Conservation (phyloP, 1,284 basidiomycete species). For the Boletellus deceptivus region DNA sequence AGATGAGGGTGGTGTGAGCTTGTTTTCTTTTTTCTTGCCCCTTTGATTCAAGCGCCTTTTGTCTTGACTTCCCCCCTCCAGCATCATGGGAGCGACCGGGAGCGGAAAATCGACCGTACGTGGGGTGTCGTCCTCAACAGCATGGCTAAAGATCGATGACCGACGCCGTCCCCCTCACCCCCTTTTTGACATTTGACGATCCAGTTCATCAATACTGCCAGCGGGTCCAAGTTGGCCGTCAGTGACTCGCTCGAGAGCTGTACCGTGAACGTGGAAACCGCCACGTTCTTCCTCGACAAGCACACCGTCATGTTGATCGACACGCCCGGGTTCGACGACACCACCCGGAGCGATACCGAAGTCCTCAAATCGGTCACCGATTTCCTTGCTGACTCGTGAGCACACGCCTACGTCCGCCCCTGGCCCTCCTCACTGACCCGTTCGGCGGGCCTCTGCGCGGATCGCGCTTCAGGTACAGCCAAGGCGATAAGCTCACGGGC, state of each 20-base stretch:
- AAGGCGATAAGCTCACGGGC: conserved; percentile 40
- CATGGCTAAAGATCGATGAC: neutral
- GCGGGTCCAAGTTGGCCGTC: conserved; percentile 30
- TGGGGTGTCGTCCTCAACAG: neutral
- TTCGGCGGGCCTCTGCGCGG: too few relatives aligned
- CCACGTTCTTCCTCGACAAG: conserved; percentile 30
- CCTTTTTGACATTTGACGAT: neutral
- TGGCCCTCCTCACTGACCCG: neutral
- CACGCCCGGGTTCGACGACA: conserved; percentile 42
- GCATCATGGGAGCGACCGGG: conserved; percentile 45
- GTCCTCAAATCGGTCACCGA: conserved; percentile 33
- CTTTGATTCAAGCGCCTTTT: too few relatives aligned
- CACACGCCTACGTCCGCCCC: neutral
- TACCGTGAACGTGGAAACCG: conserved; percentile 30
- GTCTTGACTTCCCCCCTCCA: conserved; percentile 9
- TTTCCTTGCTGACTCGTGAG: conserved; percentile 34
- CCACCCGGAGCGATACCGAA: conserved; percentile 35
- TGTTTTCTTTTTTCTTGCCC: neutral
- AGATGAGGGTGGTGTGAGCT: conserved; percentile 29
- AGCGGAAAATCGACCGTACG: conserved; percentile 45
- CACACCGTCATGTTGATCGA: conserved; percentile 32
- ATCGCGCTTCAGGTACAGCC: conserved; percentile 32
- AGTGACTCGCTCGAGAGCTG: conserved; percentile 34
- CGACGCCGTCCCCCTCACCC: neutral
- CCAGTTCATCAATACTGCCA: conserved; percentile 36